Base-by-base conservation (phyloP, 805 yeast genomes). In the Cyberlindnera galapagoensis region DNA sequence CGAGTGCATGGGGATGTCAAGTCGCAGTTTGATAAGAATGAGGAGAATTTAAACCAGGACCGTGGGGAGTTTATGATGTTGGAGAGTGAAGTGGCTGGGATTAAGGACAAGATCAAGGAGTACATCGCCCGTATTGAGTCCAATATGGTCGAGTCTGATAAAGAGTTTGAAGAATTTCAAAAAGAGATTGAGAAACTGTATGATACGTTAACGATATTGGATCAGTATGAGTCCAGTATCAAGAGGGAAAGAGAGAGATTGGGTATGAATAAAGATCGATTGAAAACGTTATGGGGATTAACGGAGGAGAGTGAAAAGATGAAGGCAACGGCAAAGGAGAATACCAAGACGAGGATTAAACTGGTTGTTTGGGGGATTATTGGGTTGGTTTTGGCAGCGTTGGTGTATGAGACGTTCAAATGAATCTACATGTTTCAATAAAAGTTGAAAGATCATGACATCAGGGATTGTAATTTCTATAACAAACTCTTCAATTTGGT, bases 401-500 rank as follows among this genome's bases (percentile, higher is more conserved):
- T 13, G 12, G 9, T 25, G 11, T 15, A 25, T 17, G 17, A 25
- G 20, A 11, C 12, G 20, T 11, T 20, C 6, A 15, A 11, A n/a
- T n/a, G n/a, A n/a, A n/a, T n/a, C n/a, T n/a, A n/a, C n/a, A n/a
- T n/a, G n/a, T n/a, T n/a, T n/a, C n/a, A 11, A 26, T 5, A 12
- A 15, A n/a, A 9, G 13, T 7, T 24, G 9, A 25, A 9, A 18
- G n/a, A 19, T 21, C 16, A 12, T 14, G 13, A 15, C n/a, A n/a
- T 7, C 13, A 21, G 13, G n/a, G n/a, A n/a, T n/a, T n/a, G n/a
- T n/a, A n/a, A n/a, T n/a, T n/a, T 4, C 28, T 21, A 42, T 30
- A 43, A 21, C n/a, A 37, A 21, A 20, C 39, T 40, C 26, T 41
- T 32, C 8, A 57, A 37, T 28, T 56, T 50, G 12, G 43, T 34